Conservation (phyloP, 169 alveolate genomes). For the Eimeria necatrix region DNA sequence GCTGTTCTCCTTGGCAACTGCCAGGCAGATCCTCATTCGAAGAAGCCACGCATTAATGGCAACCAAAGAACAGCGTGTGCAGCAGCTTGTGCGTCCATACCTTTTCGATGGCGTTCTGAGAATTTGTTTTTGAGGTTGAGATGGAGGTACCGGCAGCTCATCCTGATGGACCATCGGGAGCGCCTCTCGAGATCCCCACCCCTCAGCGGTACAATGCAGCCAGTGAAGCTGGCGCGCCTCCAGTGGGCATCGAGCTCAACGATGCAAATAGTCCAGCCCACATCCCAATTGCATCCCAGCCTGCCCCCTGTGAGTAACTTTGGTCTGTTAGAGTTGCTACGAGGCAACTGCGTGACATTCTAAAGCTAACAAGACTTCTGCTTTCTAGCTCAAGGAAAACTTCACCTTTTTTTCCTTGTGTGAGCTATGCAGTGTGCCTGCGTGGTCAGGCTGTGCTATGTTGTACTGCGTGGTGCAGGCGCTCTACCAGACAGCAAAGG, state of each 20-base stretch:
- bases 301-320: not conserved
- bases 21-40: too few relatives aligned
- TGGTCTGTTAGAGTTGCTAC: not conserved
- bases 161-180: too few relatives aligned
- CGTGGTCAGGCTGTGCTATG: not conserved
- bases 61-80: too few relatives aligned
- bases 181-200: too few relatives aligned
- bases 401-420: not conserved
- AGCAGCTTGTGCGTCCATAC: too few relatives aligned
- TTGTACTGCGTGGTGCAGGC: not conserved
- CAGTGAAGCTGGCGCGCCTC: not conserved
- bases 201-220: too few relatives aligned
- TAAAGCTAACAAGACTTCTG: not conserved
- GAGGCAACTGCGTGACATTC: not conserved
- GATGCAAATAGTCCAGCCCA: conserved; percentile 52
- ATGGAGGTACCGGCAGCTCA: too few relatives aligned
- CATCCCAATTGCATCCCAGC: conserved; percentile 17
- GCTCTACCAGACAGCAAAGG: not conserved
- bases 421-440: not conserved
- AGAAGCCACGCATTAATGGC: too few relatives aligned
- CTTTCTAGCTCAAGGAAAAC: not conserved
- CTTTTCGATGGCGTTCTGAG: too few relatives aligned
- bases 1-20: too few relatives aligned
- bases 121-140: too few relatives aligned
- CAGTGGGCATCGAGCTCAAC: not conserved